Evolutionary conservation across 1,284 basidiomycete genomes (phyloP), one percentile per base, ranked within the genome.

Genomic region (Ganoderma lingzhi): DNA sequence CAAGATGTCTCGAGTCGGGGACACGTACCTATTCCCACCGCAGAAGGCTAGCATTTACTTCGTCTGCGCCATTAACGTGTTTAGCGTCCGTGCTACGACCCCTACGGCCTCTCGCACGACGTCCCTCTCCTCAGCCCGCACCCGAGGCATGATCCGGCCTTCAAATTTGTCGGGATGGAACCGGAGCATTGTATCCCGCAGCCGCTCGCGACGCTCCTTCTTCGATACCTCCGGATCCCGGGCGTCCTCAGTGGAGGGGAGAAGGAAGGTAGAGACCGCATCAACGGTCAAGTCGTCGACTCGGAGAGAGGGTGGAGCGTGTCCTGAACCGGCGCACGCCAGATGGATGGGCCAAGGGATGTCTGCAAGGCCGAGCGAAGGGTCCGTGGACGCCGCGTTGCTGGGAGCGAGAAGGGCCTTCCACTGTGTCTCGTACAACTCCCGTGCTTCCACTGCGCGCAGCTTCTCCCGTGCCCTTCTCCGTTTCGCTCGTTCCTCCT

Each of bases 111-210:
- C 90, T 70, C 88, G 86, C 10, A 98, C 92, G 58, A 82, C 81
- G 70, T 89, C 88, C 79, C 86, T 86, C 75, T 99, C 96, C 32
- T 85, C 84, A 37, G 83, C 81, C 62, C 77, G 77, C 1, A 96
- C 85, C 8, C 84, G 83, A 39, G 78, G 78, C 83, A 95, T 87
- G 41, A 94, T 82, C 58, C 93, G 85, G 9, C 90, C 88, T 77
- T 94, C 91, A 75, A 96, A 96, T 74, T 95, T 93, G 80, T 96
- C 95, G 0, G 95, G 94, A 78, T 96, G 95, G 78, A 93, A 96
- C 15, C 91, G 86, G 44, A 94, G 79, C 76, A 95, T 86, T 0
- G 91, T 87, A 76, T 94, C 92, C 71, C 92, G 83, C 45, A 95
- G 78, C 64, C 85, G 88, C 53, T 93, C 92, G 76, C 88, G 90